Evolutionary conservation across 805 yeast genomes (phyloP), one percentile per base, ranked within the genome.

Genomic region (Pichia ethanolica): DNA sequence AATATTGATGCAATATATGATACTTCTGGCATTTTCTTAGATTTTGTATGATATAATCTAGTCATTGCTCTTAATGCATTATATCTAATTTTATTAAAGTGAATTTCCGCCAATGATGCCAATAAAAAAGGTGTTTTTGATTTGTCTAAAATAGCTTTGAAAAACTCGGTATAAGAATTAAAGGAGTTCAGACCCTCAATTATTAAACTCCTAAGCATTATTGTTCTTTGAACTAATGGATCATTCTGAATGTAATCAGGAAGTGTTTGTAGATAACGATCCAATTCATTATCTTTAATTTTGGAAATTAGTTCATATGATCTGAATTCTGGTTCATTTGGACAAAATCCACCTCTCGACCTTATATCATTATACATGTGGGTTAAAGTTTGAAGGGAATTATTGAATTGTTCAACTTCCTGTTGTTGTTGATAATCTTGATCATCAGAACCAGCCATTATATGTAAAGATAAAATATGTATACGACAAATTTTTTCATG

Each of bases 291-390:
- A 62, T 93, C 97, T 56, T 87, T 73, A 8, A 87, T 68, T 57
- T 89, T 91, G 56, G 89, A 79, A 14, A 93, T 60, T 25, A 93
- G 68, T 49, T 89, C 84, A 63, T 90, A 93, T 0, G 96, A 90
- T 57, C 97, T 75, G 60, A 93, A 88, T 62, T 93, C 99, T 0
- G 97, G 86, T 66, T 93, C 98, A 58, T 89, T 87, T 0, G 89
- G 86, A 40, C 86, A 79, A 6, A 52, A 53, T 0, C 87, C 81
- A 2, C 89, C 91, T 51, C 76, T 74, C 30, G 82, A 78, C 41
- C 95, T 71, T 10, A 83, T 82, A 59, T 86, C 96, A 48, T 80
- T 79, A 60, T 93, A 93, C 62, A 89, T 86, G 61, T 93, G 97
- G 3, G 86, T 77, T 35, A 93, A 69, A 0, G 98, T 86, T 60